These are phyloP conservation scores for Candida tammaniensis DNA, from an alignment of 805 yeast species.

Conservation along the genomic window DNA sequence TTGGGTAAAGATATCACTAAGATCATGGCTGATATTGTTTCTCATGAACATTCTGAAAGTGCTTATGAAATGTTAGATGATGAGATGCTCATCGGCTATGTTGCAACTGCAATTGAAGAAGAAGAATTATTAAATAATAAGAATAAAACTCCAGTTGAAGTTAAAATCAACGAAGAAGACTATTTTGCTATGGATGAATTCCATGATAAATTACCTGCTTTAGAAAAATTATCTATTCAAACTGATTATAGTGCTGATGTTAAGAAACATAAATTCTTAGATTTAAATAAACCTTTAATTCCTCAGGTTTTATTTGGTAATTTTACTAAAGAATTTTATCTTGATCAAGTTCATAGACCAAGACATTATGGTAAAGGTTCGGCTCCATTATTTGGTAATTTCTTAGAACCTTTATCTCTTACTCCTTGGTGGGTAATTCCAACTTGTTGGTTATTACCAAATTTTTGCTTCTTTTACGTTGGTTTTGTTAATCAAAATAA, in stretches of 20 bases:
- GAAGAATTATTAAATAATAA: conserved; percentile 62
- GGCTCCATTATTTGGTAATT: conserved; percentile 93
- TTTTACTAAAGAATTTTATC: conserved; percentile 83
- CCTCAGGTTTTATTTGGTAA: conserved; percentile 73
- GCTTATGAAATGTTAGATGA: conserved; percentile 88
- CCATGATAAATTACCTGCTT: conserved; percentile 67
- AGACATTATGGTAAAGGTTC: conserved; percentile 97
- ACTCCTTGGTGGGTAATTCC: conserved; percentile 98
- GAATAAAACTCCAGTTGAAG: conserved; percentile 58
- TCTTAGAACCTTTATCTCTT: conserved; percentile 83
- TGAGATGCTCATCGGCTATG: conserved; percentile 71
- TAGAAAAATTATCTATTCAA: conserved; percentile 67
- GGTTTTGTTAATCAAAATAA: conserved; percentile 54
- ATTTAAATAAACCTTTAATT: conserved; percentile 76
- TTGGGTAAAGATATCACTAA: conserved; percentile 67
- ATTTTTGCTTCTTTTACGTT: conserved; percentile 56
- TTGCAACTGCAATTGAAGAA: conserved; percentile 81
- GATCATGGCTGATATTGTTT: conserved; percentile 66
- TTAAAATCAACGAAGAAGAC: conserved; percentile 27
- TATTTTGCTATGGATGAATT: conserved; percentile 35
- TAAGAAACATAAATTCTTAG: conserved; percentile 79
- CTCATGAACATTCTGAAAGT: conserved; percentile 79
- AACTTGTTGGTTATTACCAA: conserved; percentile 79
- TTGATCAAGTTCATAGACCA: conserved; percentile 96
- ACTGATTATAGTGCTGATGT: conserved; percentile 77